Evolutionary conservation across 2,329 filamentous ascomycete genomes (phyloP), one percentile per base, ranked within the genome.

Genomic region (Colletotrichum lindemuthianum): DNA sequence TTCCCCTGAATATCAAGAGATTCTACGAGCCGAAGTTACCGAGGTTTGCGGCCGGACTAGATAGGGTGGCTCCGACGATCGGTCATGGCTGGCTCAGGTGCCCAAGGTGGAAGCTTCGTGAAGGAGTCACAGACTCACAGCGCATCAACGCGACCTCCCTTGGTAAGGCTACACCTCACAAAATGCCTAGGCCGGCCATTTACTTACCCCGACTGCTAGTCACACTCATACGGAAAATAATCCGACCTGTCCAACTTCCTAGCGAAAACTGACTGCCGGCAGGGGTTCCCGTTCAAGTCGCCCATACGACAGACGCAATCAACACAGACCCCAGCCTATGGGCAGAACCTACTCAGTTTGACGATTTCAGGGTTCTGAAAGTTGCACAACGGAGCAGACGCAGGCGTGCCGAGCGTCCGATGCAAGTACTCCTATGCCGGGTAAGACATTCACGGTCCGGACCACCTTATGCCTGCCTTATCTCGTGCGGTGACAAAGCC

Each of bases 121-220:
- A 60, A 60, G 36, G 58, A 60, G 32, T 48, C 41, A n/a, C 58
- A 60, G 58, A 60, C n/a, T 48, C 41, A n/a, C 58, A 60, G 24
- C 24, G 58, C 11, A 13, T 60, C 2, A 13, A 60, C 13, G 41
- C 57, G 9, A 33, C 41, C 13, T 45, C 41, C 4, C 57, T 59
- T 1, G 41, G 57, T 59, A 53, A 39, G 57, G 34, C 2, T 40
- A 44, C 15, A 7, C 43, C 6, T 33, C 9, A 9, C 13, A 2
- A 8, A 2, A 8, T 12, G 12, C 33, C 36, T 8, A 43, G 24
- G 15, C 16, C 12, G 13, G 15, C 2, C n/a, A 8, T 12, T 44
- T 1, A 36, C 55, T 41, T 11, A 44, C 51, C 40, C 13, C 37
- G 11, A 44, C 8, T 8, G n/a, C 44, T 33, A 59, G 55, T 59